These are phyloP conservation scores for Pistacia atlantica DNA, from an alignment of 345 rosid species.

Conservation along the genomic window DNA sequence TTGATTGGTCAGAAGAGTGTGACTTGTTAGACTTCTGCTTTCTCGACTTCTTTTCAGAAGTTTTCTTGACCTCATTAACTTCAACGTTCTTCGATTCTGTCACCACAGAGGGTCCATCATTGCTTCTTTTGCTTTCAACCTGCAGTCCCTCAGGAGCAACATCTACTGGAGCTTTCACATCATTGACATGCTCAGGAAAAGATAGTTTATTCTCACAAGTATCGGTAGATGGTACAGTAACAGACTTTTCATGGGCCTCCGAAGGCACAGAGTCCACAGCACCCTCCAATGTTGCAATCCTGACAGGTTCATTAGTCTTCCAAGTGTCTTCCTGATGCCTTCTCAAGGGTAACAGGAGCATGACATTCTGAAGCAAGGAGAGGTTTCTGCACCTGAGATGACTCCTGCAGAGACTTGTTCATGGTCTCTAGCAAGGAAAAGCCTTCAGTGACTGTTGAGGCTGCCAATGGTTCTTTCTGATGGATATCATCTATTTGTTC, in stretches of 20 bases:
- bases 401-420: conserved; percentile 31
- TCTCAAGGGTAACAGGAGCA: conserved; percentile 30
- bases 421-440: conserved; percentile 32
- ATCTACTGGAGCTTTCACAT: conserved; percentile 31
- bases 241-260: conserved; percentile 24
- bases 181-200: conserved; percentile 23
- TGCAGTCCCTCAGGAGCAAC: conserved; percentile 25
- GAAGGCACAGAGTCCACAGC: conserved; percentile 20
- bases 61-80: conserved; percentile 55
- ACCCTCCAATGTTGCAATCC: conserved; percentile 15
- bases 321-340: conserved; percentile 24
- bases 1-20: conserved; percentile 55
- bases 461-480: conserved; percentile 39
- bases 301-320: conserved; percentile 35
- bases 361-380: conserved; percentile 30
- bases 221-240: conserved; percentile 25
- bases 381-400: conserved; percentile 34
- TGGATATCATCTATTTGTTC: conserved; percentile 39
- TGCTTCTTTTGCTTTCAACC: conserved; percentile 38
- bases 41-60: conserved; percentile 82
- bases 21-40: conserved; percentile 70
- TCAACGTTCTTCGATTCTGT: conserved; percentile 54
- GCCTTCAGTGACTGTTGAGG: conserved; percentile 35
- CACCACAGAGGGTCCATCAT: conserved; percentile 33
- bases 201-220: conserved; percentile 35